These are phyloP conservation scores for Russula dissimulans DNA, from an alignment of 768 basidiomycete genomes.

Conservation along the genomic window DNA sequence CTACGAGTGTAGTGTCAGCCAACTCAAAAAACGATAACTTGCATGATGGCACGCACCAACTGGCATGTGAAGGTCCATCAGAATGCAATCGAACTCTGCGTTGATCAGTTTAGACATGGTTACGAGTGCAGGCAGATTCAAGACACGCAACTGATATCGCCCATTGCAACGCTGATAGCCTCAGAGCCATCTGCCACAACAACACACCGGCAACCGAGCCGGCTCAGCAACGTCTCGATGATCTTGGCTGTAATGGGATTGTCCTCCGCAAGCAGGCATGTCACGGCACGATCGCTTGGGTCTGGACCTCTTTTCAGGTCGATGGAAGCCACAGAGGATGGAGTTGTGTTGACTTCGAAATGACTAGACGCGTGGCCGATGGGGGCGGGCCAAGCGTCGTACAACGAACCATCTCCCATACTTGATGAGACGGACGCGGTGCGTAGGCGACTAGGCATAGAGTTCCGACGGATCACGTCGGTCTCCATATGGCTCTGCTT, in stretches of 20 bases:
- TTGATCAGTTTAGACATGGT: background rate
- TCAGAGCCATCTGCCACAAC: slow-evolving; percentile 95
- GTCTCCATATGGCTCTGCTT: slow-evolving; percentile 74
- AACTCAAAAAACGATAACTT: background rate
- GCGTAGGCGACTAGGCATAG: slow-evolving; percentile 81
- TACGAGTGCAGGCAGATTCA: slow-evolving; percentile 19
- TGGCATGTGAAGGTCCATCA: slow-evolving; percentile 95
- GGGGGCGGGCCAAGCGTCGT: slow-evolving; percentile 62
- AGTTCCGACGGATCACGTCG: slow-evolving; percentile 56
- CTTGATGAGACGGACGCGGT: slow-evolving; percentile 78
- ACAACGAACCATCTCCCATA: slow-evolving; percentile 67
- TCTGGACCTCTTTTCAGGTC: slow-evolving; percentile 71
- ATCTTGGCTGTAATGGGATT: slow-evolving; percentile 98
- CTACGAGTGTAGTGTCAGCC: slow-evolving; percentile 29
- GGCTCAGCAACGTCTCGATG: slow-evolving; percentile 86
- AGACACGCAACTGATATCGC: slow-evolving; percentile 69
- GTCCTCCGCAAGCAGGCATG: slow-evolving; percentile 91
- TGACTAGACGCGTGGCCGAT: slow-evolving; percentile 44
- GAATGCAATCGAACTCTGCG: slow-evolving; percentile 90
- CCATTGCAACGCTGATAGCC: slow-evolving; percentile 94
- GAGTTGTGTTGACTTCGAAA: slow-evolving; percentile 54
- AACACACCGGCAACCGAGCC: slow-evolving; percentile 91
- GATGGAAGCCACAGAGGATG: slow-evolving; percentile 79
- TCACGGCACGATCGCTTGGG: slow-evolving; percentile 80
- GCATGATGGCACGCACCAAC: slow-evolving; percentile 50